A percentile compares a stretch with the other conserved stretches of the same genome.
phyloP scores from a whole-genome alignment of 208 protist genomes.

The Ichthyophonus hoferi region DNA sequence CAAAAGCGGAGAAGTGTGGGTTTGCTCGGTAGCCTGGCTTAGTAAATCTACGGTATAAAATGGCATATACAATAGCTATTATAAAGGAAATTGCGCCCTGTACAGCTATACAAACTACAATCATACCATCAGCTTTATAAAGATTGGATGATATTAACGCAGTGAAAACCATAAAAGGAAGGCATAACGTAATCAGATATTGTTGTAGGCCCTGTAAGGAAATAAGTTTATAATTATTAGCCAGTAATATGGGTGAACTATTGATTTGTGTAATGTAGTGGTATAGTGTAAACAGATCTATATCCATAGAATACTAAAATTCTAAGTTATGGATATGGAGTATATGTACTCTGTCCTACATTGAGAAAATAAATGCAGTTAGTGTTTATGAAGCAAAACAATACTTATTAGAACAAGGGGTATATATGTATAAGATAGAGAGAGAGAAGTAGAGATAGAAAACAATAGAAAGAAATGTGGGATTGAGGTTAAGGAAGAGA shows the following conservation, averaged over 20 bases:
- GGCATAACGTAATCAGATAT: background rate
- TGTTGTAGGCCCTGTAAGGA: background rate
- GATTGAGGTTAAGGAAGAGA: background rate
- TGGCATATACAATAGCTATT: background rate
- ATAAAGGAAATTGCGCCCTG: background rate
- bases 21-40: background rate
- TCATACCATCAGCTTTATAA: background rate
- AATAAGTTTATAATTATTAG: too few species aligned
- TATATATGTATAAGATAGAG: too few species aligned
- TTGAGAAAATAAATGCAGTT: too few species aligned
- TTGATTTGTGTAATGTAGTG: too few species aligned
- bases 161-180: background rate
- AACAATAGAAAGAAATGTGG: background rate
- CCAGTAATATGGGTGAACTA: too few species aligned
- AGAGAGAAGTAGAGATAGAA: background rate
- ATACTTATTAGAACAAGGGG: too few species aligned
- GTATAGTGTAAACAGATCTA: too few species aligned
- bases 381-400: too few species aligned
- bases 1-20: background rate
- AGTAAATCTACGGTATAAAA: background rate
- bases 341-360: background rate
- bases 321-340: background rate
- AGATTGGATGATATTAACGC: background rate
- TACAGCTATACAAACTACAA: background rate
- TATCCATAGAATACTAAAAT: too few species aligned